phyloP scores from a whole-genome alignment of 805 yeast genomes.

The Barnettozyma populi region DNA sequence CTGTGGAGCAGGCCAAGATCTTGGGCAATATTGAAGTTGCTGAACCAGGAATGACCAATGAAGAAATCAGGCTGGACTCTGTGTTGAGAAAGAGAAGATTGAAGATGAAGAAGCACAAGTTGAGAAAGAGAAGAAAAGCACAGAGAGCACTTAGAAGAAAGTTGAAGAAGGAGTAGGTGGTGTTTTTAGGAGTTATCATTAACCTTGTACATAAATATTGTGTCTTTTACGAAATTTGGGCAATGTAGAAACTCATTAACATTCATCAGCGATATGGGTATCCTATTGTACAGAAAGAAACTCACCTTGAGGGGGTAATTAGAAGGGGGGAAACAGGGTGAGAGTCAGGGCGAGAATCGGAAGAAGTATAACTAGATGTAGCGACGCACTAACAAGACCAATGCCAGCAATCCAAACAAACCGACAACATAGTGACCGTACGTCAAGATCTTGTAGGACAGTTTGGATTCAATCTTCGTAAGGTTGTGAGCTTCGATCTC shows the following conservation, averaged over 20 bases:
- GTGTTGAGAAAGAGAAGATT: conserved; percentile 81
- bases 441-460: conserved; percentile 48
- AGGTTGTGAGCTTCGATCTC: conserved; percentile 68
- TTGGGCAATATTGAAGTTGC: conserved; percentile 13
- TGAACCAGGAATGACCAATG: conserved; percentile 6
- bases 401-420: conserved; percentile 29
- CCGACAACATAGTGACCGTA: conserved; percentile 45
- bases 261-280: conserved; percentile 1
- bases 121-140: conserved; percentile 93
- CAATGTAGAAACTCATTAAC: conserved; percentile 1
- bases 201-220: background rate
- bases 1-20: conserved; percentile 18
- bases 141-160: conserved; percentile 79
- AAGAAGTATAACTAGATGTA: conserved; percentile 10
- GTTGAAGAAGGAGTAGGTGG: conserved; percentile 27
- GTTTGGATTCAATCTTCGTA: conserved; percentile 45
- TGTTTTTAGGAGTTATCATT: background rate
- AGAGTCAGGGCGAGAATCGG: background rate
- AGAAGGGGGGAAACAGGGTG: background rate
- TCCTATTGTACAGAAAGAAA: background rate
- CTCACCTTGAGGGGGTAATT: background rate
- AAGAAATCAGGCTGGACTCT: conserved; percentile 42
- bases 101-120: conserved; percentile 97
- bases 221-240: background rate
- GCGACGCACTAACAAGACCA: conserved; percentile 32